Conservation (phyloP, 202 grass and related monocot species). For the Zoysia matrella region DNA sequence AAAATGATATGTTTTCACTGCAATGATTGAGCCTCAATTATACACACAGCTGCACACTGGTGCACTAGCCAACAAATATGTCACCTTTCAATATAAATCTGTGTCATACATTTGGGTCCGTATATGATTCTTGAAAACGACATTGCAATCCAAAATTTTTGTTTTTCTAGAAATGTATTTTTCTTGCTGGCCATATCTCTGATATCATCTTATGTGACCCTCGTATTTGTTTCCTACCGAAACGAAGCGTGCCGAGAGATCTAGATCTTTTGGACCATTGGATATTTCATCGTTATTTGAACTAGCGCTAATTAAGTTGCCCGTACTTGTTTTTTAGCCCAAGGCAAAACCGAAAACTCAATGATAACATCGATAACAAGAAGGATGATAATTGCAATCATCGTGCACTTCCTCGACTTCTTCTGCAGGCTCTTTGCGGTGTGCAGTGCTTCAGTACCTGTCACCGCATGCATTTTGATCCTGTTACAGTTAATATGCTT, state of each 20-base stretch:
- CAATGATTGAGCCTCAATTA: neutral
- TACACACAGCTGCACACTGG: neutral
- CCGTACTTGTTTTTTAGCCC: no score
- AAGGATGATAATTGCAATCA: no score
- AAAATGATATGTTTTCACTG: neutral
- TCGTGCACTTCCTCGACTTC: no score
- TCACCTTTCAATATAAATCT: slow-evolving; percentile 11
- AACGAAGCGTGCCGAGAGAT: neutral
- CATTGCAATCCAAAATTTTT: neutral
- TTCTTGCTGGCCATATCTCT: neutral
- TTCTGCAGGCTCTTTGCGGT: no score
- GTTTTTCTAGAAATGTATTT: slow-evolving; percentile 10
- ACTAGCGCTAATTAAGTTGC: no score
- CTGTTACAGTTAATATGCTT: no score
- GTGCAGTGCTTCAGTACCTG: no score
- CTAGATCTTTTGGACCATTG: neutral
- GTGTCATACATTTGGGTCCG: slow-evolving; percentile 19
- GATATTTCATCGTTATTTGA: no score
- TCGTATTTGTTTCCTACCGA: neutral
- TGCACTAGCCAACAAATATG: slow-evolving; percentile 3
- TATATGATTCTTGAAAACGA: slow-evolving; percentile 31
- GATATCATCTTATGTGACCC: neutral
- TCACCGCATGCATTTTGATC: no score
- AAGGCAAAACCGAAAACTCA: no score
- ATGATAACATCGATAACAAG: no score